phyloP scores from a whole-genome alignment of 164 flowering plant genomes.

The Santalum album region DNA sequence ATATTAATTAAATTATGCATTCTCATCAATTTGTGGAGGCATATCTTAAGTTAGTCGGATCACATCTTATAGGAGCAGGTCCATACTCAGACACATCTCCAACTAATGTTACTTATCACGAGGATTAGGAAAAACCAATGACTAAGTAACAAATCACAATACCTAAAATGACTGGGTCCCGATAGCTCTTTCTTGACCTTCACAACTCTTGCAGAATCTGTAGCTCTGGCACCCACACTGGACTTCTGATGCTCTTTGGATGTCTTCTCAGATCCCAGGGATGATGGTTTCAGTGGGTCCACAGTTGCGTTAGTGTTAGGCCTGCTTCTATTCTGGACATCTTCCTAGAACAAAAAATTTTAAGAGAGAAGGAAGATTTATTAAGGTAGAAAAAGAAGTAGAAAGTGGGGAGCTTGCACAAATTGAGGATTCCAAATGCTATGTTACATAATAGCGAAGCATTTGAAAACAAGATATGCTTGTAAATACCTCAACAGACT shows the following conservation, averaged over 20 bases:
- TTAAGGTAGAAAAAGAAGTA: too few relatives aligned
- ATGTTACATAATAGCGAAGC: not conserved
- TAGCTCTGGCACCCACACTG: conserved; percentile 62
- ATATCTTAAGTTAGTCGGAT: too few relatives aligned
- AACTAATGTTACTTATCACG: too few relatives aligned
- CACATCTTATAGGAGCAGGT: too few relatives aligned
- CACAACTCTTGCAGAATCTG: conserved; percentile 82
- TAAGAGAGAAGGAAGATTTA: too few relatives aligned
- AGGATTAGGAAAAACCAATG: too few relatives aligned
- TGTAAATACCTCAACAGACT: conserved; percentile 41
- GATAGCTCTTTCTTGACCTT: conserved; percentile 82
- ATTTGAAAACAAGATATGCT: not conserved
- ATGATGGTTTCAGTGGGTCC: conserved; percentile 33
- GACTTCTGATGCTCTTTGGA: conserved; percentile 44
- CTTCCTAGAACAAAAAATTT: conserved; percentile 44
- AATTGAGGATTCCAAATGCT: not conserved
- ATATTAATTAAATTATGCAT: too few relatives aligned
- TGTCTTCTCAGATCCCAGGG: conserved; percentile 27
- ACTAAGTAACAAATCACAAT: conserved; percentile 2
- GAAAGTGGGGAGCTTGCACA: too few relatives aligned
- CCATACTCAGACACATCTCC: too few relatives aligned
- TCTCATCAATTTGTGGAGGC: too few relatives aligned
- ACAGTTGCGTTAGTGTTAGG: conserved; percentile 15
- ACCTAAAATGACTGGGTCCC: conserved; percentile 73
- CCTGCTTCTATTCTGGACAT: conserved; percentile 27